A percentile compares a stretch with the other conserved stretches of the same genome.
These are phyloP conservation scores for Cystofilobasidium capitatum DNA, from an alignment of 768 basidiomycete genomes.

Conservation along the genomic window DNA sequence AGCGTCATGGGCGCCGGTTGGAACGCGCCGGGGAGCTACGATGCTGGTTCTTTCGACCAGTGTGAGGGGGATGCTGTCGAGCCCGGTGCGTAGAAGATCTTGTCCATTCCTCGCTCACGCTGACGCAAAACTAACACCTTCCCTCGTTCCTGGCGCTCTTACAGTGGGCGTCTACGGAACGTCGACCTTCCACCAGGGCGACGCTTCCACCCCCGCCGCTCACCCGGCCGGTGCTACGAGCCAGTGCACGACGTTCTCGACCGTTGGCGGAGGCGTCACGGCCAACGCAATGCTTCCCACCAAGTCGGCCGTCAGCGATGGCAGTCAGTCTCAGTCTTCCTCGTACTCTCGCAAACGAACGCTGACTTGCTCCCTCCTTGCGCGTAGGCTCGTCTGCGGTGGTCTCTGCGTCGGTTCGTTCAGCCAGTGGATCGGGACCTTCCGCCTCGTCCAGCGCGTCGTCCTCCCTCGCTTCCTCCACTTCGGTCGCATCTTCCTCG, in stretches of 20 bases:
- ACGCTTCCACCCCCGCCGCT: constrained; percentile 41
- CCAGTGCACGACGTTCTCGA: constrained; percentile 49
- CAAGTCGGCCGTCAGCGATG: background rate
- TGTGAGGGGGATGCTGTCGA: constrained; percentile 28
- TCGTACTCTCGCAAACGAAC: background rate
- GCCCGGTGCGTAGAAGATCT: too few relatives aligned
- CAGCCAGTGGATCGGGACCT: background rate
- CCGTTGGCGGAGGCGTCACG: constrained; percentile 39
- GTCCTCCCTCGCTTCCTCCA: background rate
- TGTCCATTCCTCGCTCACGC: background rate
- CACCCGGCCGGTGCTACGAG: constrained; percentile 44
- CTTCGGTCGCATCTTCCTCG: background rate
- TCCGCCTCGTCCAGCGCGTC: background rate
- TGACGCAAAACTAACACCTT: background rate
- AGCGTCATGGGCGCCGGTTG: constrained; percentile 30
- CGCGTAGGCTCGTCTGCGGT: background rate
- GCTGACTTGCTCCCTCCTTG: background rate
- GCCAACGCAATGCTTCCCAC: background rate
- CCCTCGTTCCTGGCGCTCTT: background rate
- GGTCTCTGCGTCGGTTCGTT: background rate
- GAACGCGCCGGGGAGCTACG: constrained; percentile 43
- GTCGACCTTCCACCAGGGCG: constrained; percentile 33
- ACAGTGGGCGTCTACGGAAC: constrained; percentile 11
- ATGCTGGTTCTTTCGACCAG: constrained; percentile 39
- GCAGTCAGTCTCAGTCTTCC: background rate